Evolutionary conservation across 805 yeast genomes (phyloP), one percentile per base, ranked within the genome.

Genomic region (Candida nemodendra): DNA sequence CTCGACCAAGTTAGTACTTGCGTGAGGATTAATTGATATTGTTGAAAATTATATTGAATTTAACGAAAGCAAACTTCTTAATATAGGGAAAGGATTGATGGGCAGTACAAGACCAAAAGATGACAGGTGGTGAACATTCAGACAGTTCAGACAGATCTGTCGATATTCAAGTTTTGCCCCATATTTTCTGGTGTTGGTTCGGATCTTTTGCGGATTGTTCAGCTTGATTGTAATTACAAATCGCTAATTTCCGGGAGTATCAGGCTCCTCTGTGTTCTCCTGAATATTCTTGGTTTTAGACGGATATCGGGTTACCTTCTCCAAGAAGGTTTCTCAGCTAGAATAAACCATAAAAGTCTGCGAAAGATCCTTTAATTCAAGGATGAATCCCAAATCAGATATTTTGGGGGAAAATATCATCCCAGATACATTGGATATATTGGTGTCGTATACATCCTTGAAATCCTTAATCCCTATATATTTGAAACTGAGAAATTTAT

Each of bases 1-100:
- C 87, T 81, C 87, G 87, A 81, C 64, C 87, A 81, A 80, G 87
- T 62, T 78, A 74, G 71, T 68, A 64, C 88, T 81, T 81, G 88
- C 87, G 87, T 79, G 87, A 81, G 88, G 79, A 81, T 62, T 63
- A 56, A 54, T 57, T 45, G 54, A 61, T 64, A 61, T 62, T 64
- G 67, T 59, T 60, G 63, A 52, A 54, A 45, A 51, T 19, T 37
- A 36, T 33, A 44, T 45, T 45, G 42, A 45, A 37, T 45, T 17
- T 45, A 29, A 39, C 38, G 18, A 32, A 18, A 14, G 36, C 30
- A 34, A 39, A 45, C 48, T 27, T 27, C 27, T 32, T 34, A 17
- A 7, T 18, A 8, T 15, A 13, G 35, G 28, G 18, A 25, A 28
- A 7, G 36, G 15, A 14, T 33, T 33, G 24, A 18, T 18, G 18